Conservation (phyloP, 768 basidiomycete genomes). For the Tricholoma saponaceum region DNA sequence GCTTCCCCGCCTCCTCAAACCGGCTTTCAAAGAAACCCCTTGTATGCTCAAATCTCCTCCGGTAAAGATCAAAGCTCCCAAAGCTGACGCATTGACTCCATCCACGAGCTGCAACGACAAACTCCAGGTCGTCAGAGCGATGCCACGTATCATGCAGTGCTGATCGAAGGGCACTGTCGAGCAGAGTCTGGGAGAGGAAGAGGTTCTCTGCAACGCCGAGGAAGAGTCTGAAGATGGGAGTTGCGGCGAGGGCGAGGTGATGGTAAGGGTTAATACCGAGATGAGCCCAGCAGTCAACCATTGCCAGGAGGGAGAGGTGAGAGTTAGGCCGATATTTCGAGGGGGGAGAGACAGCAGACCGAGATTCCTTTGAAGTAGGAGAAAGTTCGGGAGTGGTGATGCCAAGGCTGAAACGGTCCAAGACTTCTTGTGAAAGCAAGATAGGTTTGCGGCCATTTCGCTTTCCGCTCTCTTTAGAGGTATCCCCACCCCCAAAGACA, state of each 20-base stretch:
- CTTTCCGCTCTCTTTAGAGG: conserved; percentile 10
- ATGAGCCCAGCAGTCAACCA: conserved; percentile 97
- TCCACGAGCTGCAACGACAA: conserved; percentile 87
- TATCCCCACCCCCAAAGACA: conserved; percentile 61
- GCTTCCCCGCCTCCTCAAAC: conserved; percentile 79
- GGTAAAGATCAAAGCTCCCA: conserved; percentile 88
- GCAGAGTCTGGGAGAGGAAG: conserved; percentile 63
- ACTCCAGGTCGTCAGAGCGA: conserved; percentile 88
- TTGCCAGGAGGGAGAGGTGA: conserved; percentile 90
- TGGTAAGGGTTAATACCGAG: conserved; percentile 85
- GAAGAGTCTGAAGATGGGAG: conserved; percentile 94
- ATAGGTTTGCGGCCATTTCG: conserved; percentile 51
- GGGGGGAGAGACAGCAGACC: conserved; percentile 45
- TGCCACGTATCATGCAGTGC: conserved; percentile 76
- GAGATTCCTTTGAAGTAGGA: conserved; percentile 50
- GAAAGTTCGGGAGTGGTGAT: conserved; percentile 18
- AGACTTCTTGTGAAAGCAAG: conserved; percentile 75
- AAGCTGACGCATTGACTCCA: conserved; percentile 97
- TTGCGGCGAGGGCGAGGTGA: conserved; percentile 91
- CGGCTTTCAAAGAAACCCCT: conserved; percentile 78
- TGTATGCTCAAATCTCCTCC: conserved; percentile 74
- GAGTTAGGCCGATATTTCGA: conserved; percentile 64
- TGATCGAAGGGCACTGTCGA: conserved; percentile 70
- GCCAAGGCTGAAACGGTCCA: conserved; percentile 89
- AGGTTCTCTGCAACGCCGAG: conserved; percentile 96